Conservation (phyloP, 176 grass and related monocot species). For the Elaeis guineensis region DNA sequence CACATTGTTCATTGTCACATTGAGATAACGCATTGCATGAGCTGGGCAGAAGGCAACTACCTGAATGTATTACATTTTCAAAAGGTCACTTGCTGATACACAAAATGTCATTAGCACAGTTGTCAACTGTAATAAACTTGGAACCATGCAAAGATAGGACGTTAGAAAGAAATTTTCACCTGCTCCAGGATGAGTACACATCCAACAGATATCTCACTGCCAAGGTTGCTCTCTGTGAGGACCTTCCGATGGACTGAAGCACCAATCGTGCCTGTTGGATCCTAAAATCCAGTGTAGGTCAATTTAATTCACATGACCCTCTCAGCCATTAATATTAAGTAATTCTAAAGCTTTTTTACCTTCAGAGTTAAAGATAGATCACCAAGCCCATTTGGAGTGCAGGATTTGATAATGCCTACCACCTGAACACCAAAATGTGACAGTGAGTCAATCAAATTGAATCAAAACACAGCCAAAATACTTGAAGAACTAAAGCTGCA, state of each 20-base stretch:
- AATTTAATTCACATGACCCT: too few species aligned
- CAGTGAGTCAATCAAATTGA: background rate
- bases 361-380: constrained; percentile 58
- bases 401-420: constrained; percentile 43
- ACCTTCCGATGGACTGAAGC: constrained; percentile 44
- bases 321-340: too few species aligned
- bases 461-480: background rate
- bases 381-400: constrained; percentile 53
- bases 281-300: constrained; percentile 18
- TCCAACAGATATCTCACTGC: constrained; percentile 30
- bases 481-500: constrained; percentile 10
- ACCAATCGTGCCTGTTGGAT: constrained; percentile 26
- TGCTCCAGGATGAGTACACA: constrained; percentile 40
- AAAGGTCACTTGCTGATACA: background rate
- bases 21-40: constrained; percentile 30
- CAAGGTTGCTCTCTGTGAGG: constrained; percentile 17
- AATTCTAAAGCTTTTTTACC: constrained; percentile 20
- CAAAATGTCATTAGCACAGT: background rate
- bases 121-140: background rate
- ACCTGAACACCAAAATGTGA: constrained; percentile 34
- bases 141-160: background rate
- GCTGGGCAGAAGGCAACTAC: constrained; percentile 35
- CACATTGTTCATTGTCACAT: constrained; percentile 39
- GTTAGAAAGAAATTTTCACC: constrained; percentile 10
- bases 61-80: constrained; percentile 22